phyloP scores from a whole-genome alignment of 1,139 yeast species.

The Kodamaea fungicola region DNA sequence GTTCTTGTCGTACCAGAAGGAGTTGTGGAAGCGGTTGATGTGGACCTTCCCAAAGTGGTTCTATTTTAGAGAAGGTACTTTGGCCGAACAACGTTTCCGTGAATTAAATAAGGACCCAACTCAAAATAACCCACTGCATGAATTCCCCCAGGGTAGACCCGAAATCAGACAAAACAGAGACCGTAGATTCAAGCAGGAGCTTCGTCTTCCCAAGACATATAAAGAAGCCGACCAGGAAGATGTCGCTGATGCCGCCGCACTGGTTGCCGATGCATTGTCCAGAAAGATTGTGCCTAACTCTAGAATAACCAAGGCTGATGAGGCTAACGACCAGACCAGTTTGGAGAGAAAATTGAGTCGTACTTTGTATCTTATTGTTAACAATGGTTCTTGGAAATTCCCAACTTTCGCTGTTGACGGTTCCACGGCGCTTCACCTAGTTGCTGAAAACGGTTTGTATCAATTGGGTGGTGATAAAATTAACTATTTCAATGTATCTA shows the following conservation, averaged over 20 bases:
- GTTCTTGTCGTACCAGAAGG: constrained; percentile 80
- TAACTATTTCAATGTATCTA: constrained; percentile 87
- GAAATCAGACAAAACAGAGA: constrained; percentile 87
- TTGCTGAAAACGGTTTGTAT: constrained; percentile 75
- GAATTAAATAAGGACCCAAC: constrained; percentile 77
- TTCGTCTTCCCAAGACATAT: constrained; percentile 63
- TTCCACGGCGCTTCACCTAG: constrained; percentile 55
- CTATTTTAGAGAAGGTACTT: constrained; percentile 86
- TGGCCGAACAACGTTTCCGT: constrained; percentile 78
- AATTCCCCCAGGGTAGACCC: constrained; percentile 80
- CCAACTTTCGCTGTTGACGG: constrained; percentile 55
- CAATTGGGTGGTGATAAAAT: constrained; percentile 69
- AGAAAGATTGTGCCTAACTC: constrained; percentile 71
- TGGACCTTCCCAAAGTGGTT: constrained; percentile 97
- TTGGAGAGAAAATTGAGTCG: constrained; percentile 78
- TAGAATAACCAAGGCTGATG: constrained; percentile 76
- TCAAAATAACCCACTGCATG: constrained; percentile 67
- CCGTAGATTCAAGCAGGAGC: constrained; percentile 74
- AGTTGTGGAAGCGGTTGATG: constrained; percentile 85
- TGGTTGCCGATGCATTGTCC: constrained; percentile 49
- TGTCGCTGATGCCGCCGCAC: constrained; percentile 29
- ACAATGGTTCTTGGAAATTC: constrained; percentile 60
- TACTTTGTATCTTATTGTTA: constrained; percentile 70
- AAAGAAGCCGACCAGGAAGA: constrained; percentile 33
- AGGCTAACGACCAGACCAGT: constrained; percentile 54